Evolutionary conservation across 495 filamentous ascomycete genomes (phyloP).

Genomic region (Tuber brumale): DNA sequence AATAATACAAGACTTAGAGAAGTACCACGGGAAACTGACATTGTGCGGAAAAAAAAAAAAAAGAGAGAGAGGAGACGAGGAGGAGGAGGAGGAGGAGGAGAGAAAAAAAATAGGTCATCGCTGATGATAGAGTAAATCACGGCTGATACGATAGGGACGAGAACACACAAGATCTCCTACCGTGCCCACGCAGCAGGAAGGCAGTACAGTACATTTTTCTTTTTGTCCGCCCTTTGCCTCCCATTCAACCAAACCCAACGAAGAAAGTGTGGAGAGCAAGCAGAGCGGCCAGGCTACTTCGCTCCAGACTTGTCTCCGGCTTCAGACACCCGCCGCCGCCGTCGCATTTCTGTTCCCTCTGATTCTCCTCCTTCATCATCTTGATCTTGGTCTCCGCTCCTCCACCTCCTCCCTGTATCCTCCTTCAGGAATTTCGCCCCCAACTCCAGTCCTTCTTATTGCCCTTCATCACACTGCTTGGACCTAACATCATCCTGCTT

Average conservation of each 20-base stretch:
- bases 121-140: slow-evolving; percentile 24
- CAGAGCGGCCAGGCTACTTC: slow-evolving; percentile 8
- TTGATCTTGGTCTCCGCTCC: slow-evolving; percentile 20
- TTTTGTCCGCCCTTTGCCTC: slow-evolving; percentile 1
- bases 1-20: neutral
- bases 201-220: neutral
- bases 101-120: slow-evolving; percentile 14
- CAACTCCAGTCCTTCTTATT: slow-evolving; percentile 22
- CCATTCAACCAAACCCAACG: slow-evolving; percentile 5
- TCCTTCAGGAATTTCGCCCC: slow-evolving; percentile 25
- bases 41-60: neutral
- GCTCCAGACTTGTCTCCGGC: neutral
- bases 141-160: slow-evolving; percentile 14
- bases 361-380: slow-evolving; percentile 16
- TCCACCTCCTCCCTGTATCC: slow-evolving; percentile 15
- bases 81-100: slow-evolving; percentile 10
- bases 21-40: neutral
- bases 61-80: slow-evolving; percentile 7
- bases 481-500: slow-evolving; percentile 4
- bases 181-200: neutral
- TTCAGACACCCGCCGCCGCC: slow-evolving; percentile 1
- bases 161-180: slow-evolving; percentile 3
- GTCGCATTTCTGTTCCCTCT: slow-evolving; percentile 5
- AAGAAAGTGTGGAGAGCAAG: slow-evolving; percentile 23
- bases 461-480: slow-evolving; percentile 27